A percentile compares a stretch with the other conserved stretches of the same genome.
Conservation (phyloP, 495 filamentous ascomycete genomes). For the Aspergillus avenaceus region DNA sequence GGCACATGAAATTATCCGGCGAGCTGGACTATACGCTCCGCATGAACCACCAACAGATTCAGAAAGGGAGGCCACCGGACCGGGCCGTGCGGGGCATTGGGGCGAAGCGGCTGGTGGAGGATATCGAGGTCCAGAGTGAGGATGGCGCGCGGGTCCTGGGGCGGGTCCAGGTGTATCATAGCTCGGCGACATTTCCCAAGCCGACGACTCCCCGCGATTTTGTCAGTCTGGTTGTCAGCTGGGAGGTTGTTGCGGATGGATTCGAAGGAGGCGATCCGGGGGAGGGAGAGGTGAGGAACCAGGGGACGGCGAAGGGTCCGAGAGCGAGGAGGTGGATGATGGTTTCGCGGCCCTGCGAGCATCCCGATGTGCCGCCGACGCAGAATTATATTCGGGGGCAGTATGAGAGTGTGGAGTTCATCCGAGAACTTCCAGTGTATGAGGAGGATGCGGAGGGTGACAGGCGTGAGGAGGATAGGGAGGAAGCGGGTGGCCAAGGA, state of each 20-base stretch:
- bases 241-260: slow-evolving; percentile 27
- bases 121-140: slow-evolving; percentile 49
- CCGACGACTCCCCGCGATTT: slow-evolving; percentile 88
- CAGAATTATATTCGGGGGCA: slow-evolving; percentile 73
- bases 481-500: too few relatives aligned
- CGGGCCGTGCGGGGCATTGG: slow-evolving; percentile 78
- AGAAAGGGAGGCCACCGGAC: slow-evolving; percentile 28
- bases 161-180: slow-evolving; percentile 61
- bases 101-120: slow-evolving; percentile 68
- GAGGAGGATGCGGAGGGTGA: background rate
- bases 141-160: slow-evolving; percentile 21
- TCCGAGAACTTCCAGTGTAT: slow-evolving; percentile 67
- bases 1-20: slow-evolving; percentile 42
- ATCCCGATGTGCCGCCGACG: slow-evolving; percentile 64
- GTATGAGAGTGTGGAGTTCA: slow-evolving; percentile 90
- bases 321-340: slow-evolving; percentile 71
- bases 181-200: slow-evolving; percentile 85
- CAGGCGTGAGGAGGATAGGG: slow-evolving; percentile 20
- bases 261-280: too few relatives aligned
- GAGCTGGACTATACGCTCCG: slow-evolving; percentile 54
- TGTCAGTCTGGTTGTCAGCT: slow-evolving; percentile 67
- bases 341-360: slow-evolving; percentile 76
- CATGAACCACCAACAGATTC: slow-evolving; percentile 53
- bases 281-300: too few relatives aligned
- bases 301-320: too few relatives aligned